phyloP scores from a whole-genome alignment of 805 yeast genomes.

The Ogataea salicorniae region DNA sequence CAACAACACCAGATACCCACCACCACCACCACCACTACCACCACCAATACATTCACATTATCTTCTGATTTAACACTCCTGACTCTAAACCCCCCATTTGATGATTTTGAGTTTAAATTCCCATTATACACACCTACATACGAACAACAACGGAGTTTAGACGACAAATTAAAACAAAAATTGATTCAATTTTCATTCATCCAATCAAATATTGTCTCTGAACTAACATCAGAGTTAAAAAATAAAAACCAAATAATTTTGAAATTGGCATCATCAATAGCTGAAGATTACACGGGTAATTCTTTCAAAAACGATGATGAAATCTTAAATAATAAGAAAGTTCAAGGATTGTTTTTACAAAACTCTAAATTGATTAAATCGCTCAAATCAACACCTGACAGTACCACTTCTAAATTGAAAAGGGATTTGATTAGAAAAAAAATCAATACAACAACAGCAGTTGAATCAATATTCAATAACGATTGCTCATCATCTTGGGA shows the following conservation, averaged over 20 bases:
- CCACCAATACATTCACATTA: not conserved
- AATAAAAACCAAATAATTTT: slow-evolving; percentile 20
- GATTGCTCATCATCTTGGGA: not conserved
- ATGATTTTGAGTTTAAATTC: slow-evolving; percentile 11
- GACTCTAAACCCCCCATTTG: not conserved
- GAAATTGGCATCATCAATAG: slow-evolving; percentile 17
- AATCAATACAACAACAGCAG: not conserved
- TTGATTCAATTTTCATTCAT: slow-evolving; percentile 8
- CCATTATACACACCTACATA: slow-evolving; percentile 2
- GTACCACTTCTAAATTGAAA: slow-evolving; percentile 1
- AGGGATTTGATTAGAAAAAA: not conserved
- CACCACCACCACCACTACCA: too few relatives aligned
- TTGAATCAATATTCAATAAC: not conserved
- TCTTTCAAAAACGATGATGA: slow-evolving; percentile 13
- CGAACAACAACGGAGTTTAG: not conserved
- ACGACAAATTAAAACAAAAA: not conserved
- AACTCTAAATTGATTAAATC: slow-evolving; percentile 13
- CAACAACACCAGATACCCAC: too few relatives aligned
- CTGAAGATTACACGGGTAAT: slow-evolving; percentile 18
- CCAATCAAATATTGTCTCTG: slow-evolving; percentile 8
- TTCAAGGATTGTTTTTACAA: slow-evolving; percentile 13
- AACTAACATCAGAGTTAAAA: slow-evolving; percentile 11
- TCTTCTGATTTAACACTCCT: not conserved
- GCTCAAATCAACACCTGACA: slow-evolving; percentile 7
- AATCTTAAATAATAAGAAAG: slow-evolving; percentile 14